Conservation (phyloP, 2,329 filamentous ascomycete species). For the Verruconis gallopava region DNA sequence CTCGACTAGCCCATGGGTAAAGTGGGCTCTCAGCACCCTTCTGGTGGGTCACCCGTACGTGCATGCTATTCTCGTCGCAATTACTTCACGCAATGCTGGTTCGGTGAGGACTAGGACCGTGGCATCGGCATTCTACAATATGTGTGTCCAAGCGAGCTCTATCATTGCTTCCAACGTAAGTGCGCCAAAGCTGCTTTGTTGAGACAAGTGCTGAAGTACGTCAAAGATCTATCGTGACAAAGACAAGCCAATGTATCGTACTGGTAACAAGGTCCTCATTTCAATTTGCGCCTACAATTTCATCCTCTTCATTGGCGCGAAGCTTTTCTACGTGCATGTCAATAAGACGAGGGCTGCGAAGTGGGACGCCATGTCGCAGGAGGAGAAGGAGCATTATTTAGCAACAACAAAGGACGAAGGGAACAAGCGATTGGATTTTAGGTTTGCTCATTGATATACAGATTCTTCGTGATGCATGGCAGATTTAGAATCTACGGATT, state of each 20-base stretch:
- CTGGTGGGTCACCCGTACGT: constrained; percentile 31
- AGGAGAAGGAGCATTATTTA: constrained; percentile 24
- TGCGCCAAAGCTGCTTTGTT: neutral
- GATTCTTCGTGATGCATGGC: neutral
- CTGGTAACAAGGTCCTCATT: constrained; percentile 42
- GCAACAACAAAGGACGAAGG: constrained; percentile 24
- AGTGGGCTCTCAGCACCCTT: constrained; percentile 25
- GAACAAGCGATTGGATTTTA: constrained; percentile 17
- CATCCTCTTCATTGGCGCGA: constrained; percentile 36
- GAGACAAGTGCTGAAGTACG: neutral
- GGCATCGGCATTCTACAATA: constrained; percentile 31
- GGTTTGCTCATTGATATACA: constrained; percentile 6
- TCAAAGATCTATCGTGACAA: constrained; percentile 38
- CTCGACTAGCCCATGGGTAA: constrained; percentile 23
- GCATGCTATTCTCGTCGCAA: constrained; percentile 31
- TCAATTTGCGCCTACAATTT: constrained; percentile 38
- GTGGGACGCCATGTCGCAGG: constrained; percentile 22
- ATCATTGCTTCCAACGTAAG: constrained; percentile 10
- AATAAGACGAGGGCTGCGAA: constrained; percentile 29
- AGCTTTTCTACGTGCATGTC: constrained; percentile 39
- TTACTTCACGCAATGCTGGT: constrained; percentile 27
- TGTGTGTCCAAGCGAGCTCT: constrained; percentile 13
- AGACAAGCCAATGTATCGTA: constrained; percentile 37
- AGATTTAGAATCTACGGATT: no score
- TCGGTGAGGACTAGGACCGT: constrained; percentile 31